phyloP scores from a whole-genome alignment of 139 green algal species.

The Tetraselmis striata region DNA sequence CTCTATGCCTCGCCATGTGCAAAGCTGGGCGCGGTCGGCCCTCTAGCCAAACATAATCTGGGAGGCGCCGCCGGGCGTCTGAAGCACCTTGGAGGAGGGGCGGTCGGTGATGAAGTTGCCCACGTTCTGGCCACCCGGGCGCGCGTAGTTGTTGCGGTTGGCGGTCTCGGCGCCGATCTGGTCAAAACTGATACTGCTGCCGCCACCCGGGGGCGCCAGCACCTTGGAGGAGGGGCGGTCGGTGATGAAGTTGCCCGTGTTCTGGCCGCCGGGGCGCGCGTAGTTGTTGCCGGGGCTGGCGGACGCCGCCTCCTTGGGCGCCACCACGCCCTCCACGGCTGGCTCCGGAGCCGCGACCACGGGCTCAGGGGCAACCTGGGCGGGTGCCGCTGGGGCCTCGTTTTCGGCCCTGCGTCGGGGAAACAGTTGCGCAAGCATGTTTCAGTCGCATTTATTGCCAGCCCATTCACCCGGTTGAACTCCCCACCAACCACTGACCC shows the following conservation, averaged over 20 bases:
- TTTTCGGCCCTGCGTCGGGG: slow-evolving; percentile 4
- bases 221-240: slow-evolving; percentile 69
- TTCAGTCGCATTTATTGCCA: not conserved
- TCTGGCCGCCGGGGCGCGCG: slow-evolving; percentile 55
- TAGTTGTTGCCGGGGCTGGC: slow-evolving; percentile 66
- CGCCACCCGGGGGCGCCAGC: slow-evolving; percentile 65
- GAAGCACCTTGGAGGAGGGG: slow-evolving; percentile 17
- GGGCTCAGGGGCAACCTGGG: not conserved
- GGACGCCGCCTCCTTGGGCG: not conserved
- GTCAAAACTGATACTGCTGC: slow-evolving; percentile 59
- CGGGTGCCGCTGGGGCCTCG: not conserved
- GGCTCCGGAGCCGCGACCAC: not conserved
- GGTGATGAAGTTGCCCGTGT: slow-evolving; percentile 82
- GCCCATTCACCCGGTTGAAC: not conserved
- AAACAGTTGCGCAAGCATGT: not conserved
- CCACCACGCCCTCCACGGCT: not conserved
- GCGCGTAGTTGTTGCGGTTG: slow-evolving; percentile 17
- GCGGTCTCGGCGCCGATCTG: not conserved
- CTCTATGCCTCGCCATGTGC: too few relatives aligned
- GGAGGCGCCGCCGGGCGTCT: slow-evolving; percentile 22
- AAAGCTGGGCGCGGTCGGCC: too few relatives aligned
- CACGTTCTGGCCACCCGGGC: slow-evolving; percentile 14
- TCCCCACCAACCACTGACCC: too few relatives aligned
- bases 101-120: slow-evolving; percentile 36
- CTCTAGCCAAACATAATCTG: slow-evolving; percentile 33